phyloP scores from a whole-genome alignment of 495 filamentous ascomycete genomes.

The Niebla homalea region DNA sequence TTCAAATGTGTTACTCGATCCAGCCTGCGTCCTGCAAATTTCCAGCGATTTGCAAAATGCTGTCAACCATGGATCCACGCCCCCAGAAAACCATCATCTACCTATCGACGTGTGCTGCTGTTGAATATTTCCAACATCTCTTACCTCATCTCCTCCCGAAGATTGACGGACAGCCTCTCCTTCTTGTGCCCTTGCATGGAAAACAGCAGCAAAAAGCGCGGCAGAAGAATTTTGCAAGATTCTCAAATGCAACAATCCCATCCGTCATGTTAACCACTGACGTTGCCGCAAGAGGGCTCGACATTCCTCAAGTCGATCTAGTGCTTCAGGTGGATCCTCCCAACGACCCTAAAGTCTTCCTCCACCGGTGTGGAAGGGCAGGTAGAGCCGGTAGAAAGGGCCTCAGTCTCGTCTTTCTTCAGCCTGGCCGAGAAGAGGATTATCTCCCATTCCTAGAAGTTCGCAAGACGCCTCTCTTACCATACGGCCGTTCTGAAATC shows the following conservation, averaged over 20 bases:
- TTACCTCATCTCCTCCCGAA: conserved; percentile 49
- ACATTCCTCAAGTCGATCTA: conserved; percentile 89
- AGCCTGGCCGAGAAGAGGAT: conserved; percentile 71
- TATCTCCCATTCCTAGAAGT: conserved; percentile 80
- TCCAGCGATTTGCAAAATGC: conserved; percentile 54
- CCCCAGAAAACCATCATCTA: conserved; percentile 84
- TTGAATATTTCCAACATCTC: conserved; percentile 78
- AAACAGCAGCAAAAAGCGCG: conserved; percentile 72
- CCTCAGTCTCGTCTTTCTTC: conserved; percentile 71
- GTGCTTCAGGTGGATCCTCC: conserved; percentile 89
- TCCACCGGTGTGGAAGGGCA: conserved; percentile 87
- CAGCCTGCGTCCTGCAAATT: conserved; percentile 65
- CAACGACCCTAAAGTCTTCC: conserved; percentile 83
- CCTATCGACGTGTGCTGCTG: conserved; percentile 86
- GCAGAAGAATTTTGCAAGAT: conserved; percentile 67
- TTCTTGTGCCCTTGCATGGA: conserved; percentile 71
- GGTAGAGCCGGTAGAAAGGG: conserved; percentile 80
- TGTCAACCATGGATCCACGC: conserved; percentile 51
- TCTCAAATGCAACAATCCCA: conserved; percentile 51
- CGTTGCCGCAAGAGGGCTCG: conserved; percentile 74
- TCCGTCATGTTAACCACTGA: conserved; percentile 79
- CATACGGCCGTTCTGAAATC: conserved; percentile 34
- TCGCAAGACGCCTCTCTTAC: conserved; percentile 73
- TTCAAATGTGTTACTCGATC: conserved; percentile 83
- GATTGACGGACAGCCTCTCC: conserved; percentile 41